These are phyloP conservation scores for Blastocystis sp. DNA, from an alignment of 352 stramenopile genomes.

Conservation along the genomic window DNA sequence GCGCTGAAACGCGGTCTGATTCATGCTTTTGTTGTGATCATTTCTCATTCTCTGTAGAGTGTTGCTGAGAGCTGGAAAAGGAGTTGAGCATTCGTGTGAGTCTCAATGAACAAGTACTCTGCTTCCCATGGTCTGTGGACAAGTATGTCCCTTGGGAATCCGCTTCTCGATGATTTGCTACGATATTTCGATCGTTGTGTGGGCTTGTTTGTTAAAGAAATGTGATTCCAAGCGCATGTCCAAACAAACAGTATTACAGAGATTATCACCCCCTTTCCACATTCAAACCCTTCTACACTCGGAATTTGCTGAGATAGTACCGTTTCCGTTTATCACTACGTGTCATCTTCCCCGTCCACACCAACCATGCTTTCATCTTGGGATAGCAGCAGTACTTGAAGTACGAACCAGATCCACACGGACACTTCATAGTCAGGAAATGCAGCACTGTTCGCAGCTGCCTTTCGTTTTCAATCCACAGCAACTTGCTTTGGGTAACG, in stretches of 20 bases:
- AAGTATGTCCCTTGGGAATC: too few species aligned
- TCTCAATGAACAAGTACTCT: slow-evolving; percentile 79
- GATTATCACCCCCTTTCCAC: too few species aligned
- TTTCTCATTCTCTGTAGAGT: slow-evolving; percentile 11
- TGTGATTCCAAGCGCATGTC: too few species aligned
- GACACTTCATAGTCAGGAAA: slow-evolving; percentile 50
- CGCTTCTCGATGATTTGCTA: too few species aligned
- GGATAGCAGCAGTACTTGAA: slow-evolving; percentile 52
- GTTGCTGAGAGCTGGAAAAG: slow-evolving; percentile 70
- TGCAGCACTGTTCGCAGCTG: not conserved
- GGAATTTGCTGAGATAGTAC: slow-evolving; percentile 44
- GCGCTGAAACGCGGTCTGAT: slow-evolving; percentile 43
- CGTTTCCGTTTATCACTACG: slow-evolving; percentile 37
- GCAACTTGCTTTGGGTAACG: not conserved
- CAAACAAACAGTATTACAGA: too few species aligned
- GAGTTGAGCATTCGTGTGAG: slow-evolving; percentile 93
- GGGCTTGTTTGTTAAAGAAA: too few species aligned
- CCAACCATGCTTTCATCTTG: slow-evolving; percentile 52
- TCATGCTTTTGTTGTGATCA: not conserved
- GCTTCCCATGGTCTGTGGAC: too few species aligned
- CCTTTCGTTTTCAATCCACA: not conserved
- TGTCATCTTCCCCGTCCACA: not conserved
- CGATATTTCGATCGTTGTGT: too few species aligned
- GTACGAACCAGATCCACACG: slow-evolving; percentile 22
- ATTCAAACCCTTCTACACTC: not conserved